These are phyloP conservation scores for Ormosia emarginata DNA, from an alignment of 306 rosid species.

Conservation along the genomic window DNA sequence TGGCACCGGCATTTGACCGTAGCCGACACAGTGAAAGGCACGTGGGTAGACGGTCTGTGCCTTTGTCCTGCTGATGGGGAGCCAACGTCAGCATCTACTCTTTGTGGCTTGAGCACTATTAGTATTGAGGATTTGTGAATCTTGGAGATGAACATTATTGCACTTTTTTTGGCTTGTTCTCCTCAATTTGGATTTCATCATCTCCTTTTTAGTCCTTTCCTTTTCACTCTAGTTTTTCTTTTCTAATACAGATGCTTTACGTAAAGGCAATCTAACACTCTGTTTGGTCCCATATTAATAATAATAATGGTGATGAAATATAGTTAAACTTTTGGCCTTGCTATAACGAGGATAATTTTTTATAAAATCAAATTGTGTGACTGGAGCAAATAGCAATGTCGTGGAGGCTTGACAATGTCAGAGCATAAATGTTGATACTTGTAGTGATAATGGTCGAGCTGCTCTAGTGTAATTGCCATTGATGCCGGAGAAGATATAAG, in stretches of 20 bases:
- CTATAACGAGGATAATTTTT: background rate
- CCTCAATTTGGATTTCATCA: slow-evolving; percentile 1
- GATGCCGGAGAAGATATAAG: too few relatives aligned
- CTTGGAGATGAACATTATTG: background rate
- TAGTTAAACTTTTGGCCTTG: background rate
- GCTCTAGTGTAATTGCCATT: too few relatives aligned
- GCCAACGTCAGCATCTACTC: slow-evolving; percentile 36
- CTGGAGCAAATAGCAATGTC: background rate
- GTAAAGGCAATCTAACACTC: slow-evolving; percentile 1
- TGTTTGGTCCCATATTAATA: background rate
- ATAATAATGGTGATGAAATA: background rate
- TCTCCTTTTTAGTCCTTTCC: slow-evolving; percentile 21
- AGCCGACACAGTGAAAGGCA: slow-evolving; percentile 35
- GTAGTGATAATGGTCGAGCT: too few relatives aligned
- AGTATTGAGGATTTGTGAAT: too few relatives aligned
- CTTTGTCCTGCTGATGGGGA: slow-evolving; percentile 23
- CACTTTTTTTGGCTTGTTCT: background rate
- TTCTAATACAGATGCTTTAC: slow-evolving; percentile 3
- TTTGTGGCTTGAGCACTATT: background rate
- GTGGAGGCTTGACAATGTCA: background rate
- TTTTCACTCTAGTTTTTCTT: slow-evolving; percentile 4
- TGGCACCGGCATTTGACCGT: slow-evolving; percentile 88
- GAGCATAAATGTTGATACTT: too few relatives aligned
- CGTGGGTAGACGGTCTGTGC: slow-evolving; percentile 36
- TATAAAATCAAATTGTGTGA: background rate